Conservation (phyloP, 306 rosid species). For the Acacia crassicarpa region DNA sequence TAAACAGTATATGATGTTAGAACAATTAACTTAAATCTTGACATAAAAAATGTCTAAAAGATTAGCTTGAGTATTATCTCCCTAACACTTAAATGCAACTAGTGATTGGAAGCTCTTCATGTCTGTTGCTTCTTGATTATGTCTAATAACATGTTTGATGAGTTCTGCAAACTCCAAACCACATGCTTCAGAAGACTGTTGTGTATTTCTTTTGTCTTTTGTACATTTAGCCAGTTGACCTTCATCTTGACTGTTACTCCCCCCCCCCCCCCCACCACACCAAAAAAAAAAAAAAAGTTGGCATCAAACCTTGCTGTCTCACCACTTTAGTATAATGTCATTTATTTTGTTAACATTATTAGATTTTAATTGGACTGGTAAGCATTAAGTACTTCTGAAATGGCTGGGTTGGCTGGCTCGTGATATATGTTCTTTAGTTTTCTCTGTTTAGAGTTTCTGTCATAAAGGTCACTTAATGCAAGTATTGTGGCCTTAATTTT, state of each 20-base stretch:
- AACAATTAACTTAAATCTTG: background rate
- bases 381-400: background rate
- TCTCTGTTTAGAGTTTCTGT: conserved; percentile 4
- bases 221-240: background rate
- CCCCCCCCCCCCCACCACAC: background rate
- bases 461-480: conserved; percentile 1
- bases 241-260: background rate
- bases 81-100: background rate
- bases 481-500: conserved; percentile 10
- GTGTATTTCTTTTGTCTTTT: background rate
- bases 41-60: background rate
- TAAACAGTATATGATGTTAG: background rate
- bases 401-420: conserved; percentile 3
- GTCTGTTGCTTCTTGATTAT: background rate
- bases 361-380: background rate
- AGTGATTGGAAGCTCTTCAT: background rate
- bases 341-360: background rate
- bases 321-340: background rate
- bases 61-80: background rate
- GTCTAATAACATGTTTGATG: background rate
- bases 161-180: background rate
- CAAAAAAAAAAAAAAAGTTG: background rate
- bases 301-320: background rate
- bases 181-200: background rate
- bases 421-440: background rate